These are phyloP conservation scores for Nissolia schottii DNA, from an alignment of 306 rosid genomes.

Conservation along the genomic window DNA sequence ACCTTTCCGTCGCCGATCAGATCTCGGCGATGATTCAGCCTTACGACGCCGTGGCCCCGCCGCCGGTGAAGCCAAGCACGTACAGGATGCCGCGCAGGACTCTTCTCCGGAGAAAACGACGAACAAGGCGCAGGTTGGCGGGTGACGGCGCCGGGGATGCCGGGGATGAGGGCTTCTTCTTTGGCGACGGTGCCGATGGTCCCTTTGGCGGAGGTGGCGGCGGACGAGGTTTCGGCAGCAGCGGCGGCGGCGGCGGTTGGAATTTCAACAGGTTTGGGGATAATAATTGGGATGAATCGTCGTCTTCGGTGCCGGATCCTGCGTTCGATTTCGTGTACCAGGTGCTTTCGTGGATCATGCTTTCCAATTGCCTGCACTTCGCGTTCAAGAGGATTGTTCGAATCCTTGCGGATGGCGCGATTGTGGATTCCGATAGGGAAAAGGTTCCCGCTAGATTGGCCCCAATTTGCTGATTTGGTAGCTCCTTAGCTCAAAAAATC, in stretches of 20 bases:
- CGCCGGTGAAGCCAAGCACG: slow-evolving; percentile 49
- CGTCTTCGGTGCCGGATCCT: slow-evolving; percentile 64
- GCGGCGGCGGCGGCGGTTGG: slow-evolving; percentile 78
- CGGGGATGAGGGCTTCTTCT: slow-evolving; percentile 43
- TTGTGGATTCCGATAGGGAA: slow-evolving; percentile 58
- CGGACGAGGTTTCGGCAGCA: slow-evolving; percentile 24
- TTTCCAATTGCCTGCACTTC: slow-evolving; percentile 80
- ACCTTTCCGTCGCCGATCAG: slow-evolving; percentile 28
- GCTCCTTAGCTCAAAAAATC: background rate
- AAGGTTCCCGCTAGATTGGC: slow-evolving; percentile 61
- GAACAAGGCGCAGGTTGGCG: slow-evolving; percentile 49
- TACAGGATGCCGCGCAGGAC: slow-evolving; percentile 44
- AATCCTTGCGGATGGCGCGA: slow-evolving; percentile 43
- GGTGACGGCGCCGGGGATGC: slow-evolving; percentile 46
- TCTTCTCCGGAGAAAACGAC: slow-evolving; percentile 53
- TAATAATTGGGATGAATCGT: slow-evolving; percentile 56
- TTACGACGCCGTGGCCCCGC: slow-evolving; percentile 67
- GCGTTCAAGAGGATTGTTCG: slow-evolving; percentile 69
- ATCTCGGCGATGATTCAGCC: slow-evolving; percentile 60
- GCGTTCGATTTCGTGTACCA: slow-evolving; percentile 82
- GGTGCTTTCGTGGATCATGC: slow-evolving; percentile 80
- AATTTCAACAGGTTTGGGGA: slow-evolving; percentile 61
- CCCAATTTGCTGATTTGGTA: slow-evolving; percentile 51
- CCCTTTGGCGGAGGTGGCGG: slow-evolving; percentile 43
- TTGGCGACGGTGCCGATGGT: slow-evolving; percentile 47